phyloP scores from a whole-genome alignment of 345 rosid genomes.

The Murraya paniculata region DNA sequence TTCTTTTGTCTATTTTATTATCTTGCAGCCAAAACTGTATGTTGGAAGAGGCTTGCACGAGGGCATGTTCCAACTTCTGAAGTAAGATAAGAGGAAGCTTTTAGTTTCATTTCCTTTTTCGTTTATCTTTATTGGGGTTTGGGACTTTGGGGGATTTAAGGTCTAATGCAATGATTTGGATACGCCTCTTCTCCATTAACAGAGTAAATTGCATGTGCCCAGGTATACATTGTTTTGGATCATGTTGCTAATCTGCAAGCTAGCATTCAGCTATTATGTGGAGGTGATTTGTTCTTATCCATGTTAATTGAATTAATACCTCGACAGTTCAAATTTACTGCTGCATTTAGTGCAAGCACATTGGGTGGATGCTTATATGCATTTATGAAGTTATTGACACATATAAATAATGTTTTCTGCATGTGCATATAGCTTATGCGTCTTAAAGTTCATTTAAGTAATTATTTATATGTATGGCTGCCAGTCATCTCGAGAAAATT shows the following conservation, averaged over 20 bases:
- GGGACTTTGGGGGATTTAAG: background rate
- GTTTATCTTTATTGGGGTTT: background rate
- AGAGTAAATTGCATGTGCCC: slow-evolving; percentile 21
- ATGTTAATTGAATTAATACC: slow-evolving; percentile 9
- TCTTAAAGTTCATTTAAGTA: background rate
- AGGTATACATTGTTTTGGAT: slow-evolving; percentile 98
- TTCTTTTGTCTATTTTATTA: background rate
- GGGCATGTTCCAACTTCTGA: slow-evolving; percentile 75
- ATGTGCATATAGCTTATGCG: background rate
- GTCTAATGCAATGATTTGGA: slow-evolving; percentile 7
- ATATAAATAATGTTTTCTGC: background rate
- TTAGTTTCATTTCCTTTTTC: slow-evolving; percentile 10
- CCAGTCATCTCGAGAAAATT: background rate
- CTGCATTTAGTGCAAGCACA: background rate
- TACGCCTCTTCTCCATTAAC: slow-evolving; percentile 4
- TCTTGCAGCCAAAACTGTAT: slow-evolving; percentile 81
- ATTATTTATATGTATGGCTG: background rate
- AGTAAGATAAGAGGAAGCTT: slow-evolving; percentile 48
- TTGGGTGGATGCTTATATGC: background rate
- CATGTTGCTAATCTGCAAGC: slow-evolving; percentile 83
- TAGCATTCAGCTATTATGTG: slow-evolving; percentile 96
- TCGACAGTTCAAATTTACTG: background rate
- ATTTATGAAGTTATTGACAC: background rate
- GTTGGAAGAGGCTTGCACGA: slow-evolving; percentile 99
- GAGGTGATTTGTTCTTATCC: slow-evolving; percentile 54